Base-by-base conservation (phyloP, 2,329 filamentous ascomycete genomes). In the Thielaviopsis musarum region DNA sequence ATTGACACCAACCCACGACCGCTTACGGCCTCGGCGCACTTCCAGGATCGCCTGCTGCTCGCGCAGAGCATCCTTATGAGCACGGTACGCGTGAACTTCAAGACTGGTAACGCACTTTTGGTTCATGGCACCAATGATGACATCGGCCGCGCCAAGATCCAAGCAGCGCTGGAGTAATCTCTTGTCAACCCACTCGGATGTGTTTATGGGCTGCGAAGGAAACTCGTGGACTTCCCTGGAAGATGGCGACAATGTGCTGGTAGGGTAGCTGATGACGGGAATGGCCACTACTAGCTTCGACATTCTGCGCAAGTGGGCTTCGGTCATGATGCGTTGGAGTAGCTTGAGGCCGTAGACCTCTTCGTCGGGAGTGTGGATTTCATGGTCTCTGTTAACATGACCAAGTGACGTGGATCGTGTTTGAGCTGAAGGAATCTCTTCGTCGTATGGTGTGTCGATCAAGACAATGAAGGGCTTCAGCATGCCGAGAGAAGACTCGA, bases 1-100 rank as follows among this genome's bases (percentile, higher is more conserved):
- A 66, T 88, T 82, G 12, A 94, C 79, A 26, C 91, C 90, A 51
- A 95, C 89, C 91, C 91, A 95, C 0, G 91, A 95, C 58, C 89
- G 81, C 70, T 94, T 94, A 59, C 90, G 80, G 52, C 84, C 83
- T 65, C 85, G 83, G 67, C 85, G 85, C 61, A 85, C 76, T 62
- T 87, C 85, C 60, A 90, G 69, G 62, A 90, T 78, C 19, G 83
- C 81, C 61, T 85, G 79, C 67, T 89, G 84, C 66, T 91, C 86
- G 66, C 81, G 83, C 38, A 80, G 77, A 22, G 87, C 85, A 65
- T 90, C 83, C 69, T 87, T 87, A 67, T 88, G 85, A 54, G 85
- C 83, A 65, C 86, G 84, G 72, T 94, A 95, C 52, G 87, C 89
- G 69, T 91, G 89, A 17, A 93, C 82, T 62, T 87, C 84, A 56